A percentile compares a stretch with the other conserved stretches of the same genome.
These are phyloP conservation scores for Gnaphalium uliginosum DNA, from an alignment of 129 eudicot species.

Conservation along the genomic window DNA sequence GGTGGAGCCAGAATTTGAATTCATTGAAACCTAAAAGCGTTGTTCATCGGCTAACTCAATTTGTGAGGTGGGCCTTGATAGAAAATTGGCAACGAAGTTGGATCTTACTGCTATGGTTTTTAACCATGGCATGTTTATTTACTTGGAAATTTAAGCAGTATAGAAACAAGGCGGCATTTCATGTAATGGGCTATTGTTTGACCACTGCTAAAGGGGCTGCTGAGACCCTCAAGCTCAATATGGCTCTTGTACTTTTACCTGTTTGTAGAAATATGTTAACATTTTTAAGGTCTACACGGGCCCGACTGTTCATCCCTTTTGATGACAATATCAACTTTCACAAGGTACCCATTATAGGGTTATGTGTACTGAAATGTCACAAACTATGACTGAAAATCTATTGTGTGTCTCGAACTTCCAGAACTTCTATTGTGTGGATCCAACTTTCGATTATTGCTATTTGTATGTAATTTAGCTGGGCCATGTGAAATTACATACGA, in stretches of 20 bases:
- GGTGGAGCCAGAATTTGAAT: conserved; percentile 79
- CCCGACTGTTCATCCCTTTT: conserved; percentile 68
- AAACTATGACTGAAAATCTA: too few species aligned
- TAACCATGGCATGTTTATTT: conserved; percentile 72
- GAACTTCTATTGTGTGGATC: too few species aligned
- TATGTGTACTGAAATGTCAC: too few species aligned
- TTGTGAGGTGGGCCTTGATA: conserved; percentile 40
- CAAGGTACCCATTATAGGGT: conserved; percentile 46
- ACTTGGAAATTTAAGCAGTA: conserved; percentile 88
- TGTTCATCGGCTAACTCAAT: conserved; percentile 38
- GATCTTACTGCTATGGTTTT: conserved; percentile 72
- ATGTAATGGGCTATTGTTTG: conserved; percentile 89
- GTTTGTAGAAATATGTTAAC: conserved; percentile 87
- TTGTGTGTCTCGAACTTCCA: too few species aligned
- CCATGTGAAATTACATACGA: too few species aligned
- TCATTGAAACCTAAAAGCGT: conserved; percentile 36
- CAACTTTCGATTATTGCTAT: too few species aligned
- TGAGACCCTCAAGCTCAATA: conserved; percentile 92
- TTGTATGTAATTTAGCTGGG: too few species aligned
- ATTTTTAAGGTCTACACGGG: conserved; percentile 76
- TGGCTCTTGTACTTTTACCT: conserved; percentile 91
- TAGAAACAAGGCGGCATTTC: conserved; percentile 65
- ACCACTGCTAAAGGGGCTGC: conserved; percentile 97
- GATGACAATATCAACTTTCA: conserved; percentile 94
- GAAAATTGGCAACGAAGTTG: conserved; percentile 94